Conservation (phyloP, 2,329 filamentous ascomycete species). For the Cladosporium sp. region DNA sequence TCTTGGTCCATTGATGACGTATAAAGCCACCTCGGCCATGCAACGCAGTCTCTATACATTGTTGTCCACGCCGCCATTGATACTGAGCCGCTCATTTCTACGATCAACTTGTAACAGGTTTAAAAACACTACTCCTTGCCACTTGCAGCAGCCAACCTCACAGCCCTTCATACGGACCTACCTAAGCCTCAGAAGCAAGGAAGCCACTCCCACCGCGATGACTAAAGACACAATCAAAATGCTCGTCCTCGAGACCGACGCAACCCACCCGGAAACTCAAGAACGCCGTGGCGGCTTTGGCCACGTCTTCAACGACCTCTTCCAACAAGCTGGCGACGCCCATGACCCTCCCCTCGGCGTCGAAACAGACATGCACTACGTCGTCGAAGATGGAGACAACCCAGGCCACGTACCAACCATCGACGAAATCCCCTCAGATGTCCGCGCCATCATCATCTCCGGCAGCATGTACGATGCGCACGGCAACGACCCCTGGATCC, state of each 20-base stretch:
- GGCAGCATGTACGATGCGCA: conserved; percentile 52
- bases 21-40: conserved; percentile 1
- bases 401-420: conserved; percentile 50
- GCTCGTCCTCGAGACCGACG: conserved; percentile 61
- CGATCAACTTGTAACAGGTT: neutral
- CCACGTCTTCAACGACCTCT: conserved; percentile 54
- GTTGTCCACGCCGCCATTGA: neutral
- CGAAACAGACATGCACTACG: conserved; percentile 56
- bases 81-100: neutral
- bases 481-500: conserved; percentile 47
- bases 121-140: neutral
- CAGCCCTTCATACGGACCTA: neutral
- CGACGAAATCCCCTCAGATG: conserved; percentile 49
- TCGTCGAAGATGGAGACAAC: conserved; percentile 47
- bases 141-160: neutral
- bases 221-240: conserved; percentile 41
- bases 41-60: conserved; percentile 8
- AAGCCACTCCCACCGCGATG: conserved; percentile 5
- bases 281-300: conserved; percentile 55
- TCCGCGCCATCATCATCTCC: conserved; percentile 49
- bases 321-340: conserved; percentile 51
- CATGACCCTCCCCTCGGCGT: conserved; percentile 57
- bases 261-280: conserved; percentile 54
- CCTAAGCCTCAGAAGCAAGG: neutral
- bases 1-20: conserved; percentile 13